Evolutionary conservation across 2,329 filamentous ascomycete species (phyloP), one percentile per base, ranked within the genome.

Genomic region (Neofusicoccum cordaticola): DNA sequence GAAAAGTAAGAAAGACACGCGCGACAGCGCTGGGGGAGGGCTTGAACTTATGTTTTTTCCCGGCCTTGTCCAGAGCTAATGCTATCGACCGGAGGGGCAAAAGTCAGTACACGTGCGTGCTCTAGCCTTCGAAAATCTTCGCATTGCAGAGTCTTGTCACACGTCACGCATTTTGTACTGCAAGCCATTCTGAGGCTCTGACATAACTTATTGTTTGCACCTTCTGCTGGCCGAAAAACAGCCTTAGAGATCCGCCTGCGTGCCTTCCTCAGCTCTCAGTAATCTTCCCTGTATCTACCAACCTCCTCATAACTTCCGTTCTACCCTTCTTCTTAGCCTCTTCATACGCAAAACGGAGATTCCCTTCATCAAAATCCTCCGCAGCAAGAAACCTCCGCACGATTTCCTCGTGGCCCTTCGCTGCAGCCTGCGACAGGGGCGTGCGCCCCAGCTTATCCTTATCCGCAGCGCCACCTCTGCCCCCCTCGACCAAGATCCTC

Each of bases 181-280:
- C 27, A 7, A 31, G 27, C 4, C n/a, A n/a, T n/a, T 19, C 19
- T 19, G 19, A 19, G 19, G 19, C 2, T 31, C 27, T 31, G 27
- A 31, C 27, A 31, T 31, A 31, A 31, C 6, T 7, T 5, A 7
- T 31, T 31, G 27, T 31, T 31, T 22, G 22, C 22, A 22, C 22
- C 22, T 22, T 22, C 22, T 22, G 22, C 22, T 22, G 22, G 3
- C 22, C 22, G n/a, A 3, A 22, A 3, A 22, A 22, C 22, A 22
- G 22, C 22, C 22, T 22, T 22, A 22, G 22, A 31, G 27, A 31
- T 7, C 27, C 1, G 6, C 6, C 27, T 7, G 27, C 7, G 27
- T 31, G 27, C 27, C 27, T 5, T 75, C 52, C 27, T 75, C 47
- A 69, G 13, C 34, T 34, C 11, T 34, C 47, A 4, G 2, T 8